Conservation (phyloP, 2,329 filamentous ascomycete species). For the Trichoderma sp. region DNA sequence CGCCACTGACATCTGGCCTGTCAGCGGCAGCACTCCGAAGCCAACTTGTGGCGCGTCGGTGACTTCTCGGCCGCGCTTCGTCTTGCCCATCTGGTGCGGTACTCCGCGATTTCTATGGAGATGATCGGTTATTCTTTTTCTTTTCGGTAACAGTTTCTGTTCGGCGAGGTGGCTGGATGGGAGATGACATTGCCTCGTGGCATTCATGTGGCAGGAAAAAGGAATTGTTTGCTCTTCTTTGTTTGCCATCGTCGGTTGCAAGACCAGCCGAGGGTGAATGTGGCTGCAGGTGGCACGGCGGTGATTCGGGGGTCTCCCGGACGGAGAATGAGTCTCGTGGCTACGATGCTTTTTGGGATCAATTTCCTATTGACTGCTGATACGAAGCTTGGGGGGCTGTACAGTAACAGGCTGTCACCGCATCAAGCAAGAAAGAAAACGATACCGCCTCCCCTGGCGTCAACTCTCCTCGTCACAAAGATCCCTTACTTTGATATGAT, state of each 20-base stretch:
- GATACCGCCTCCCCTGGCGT: background rate
- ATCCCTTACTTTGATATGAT: background rate
- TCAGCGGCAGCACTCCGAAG: background rate
- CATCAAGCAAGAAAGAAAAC: background rate
- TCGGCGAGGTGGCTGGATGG: background rate
- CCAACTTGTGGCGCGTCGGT: background rate
- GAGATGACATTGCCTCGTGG: background rate
- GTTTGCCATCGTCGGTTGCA: background rate
- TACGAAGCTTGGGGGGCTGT: background rate
- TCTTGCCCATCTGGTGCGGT: background rate
- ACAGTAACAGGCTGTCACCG: background rate
- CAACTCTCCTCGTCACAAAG: background rate
- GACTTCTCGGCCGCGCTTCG: background rate
- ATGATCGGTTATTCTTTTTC: background rate
- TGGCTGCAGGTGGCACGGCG: background rate
- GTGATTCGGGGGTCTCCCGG: background rate
- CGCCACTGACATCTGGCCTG: background rate
- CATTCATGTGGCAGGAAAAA: background rate
- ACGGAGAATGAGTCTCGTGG: background rate
- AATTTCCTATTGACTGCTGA: background rate
- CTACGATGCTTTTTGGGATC: background rate
- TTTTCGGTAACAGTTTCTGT: background rate
- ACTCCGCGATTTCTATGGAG: background rate
- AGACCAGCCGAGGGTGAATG: background rate
- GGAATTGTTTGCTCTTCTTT: background rate